phyloP scores from a whole-genome alignment of 371 early-diverging fungal genomes.

The Actinomortierella ambigua region DNA sequence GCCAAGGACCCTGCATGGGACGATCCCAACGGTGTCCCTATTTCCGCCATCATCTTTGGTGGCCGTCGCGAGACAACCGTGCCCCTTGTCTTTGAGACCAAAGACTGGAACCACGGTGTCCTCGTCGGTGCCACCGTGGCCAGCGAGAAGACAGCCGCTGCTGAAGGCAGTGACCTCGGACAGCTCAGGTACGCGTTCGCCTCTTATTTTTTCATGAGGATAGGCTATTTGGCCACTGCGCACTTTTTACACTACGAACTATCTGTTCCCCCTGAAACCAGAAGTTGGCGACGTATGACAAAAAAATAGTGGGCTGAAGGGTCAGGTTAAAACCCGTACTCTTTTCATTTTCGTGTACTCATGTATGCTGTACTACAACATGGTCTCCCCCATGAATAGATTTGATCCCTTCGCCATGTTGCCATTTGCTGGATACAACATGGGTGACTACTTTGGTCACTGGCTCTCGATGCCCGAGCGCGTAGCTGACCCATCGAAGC shows the following conservation, averaged over 20 bases:
- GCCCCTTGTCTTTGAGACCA: conserved; percentile 50
- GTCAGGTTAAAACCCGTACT: background rate
- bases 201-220: background rate
- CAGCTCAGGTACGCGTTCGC: conserved; percentile 26
- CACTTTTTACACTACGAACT: too few species aligned
- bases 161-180: conserved; percentile 48
- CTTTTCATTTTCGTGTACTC: background rate
- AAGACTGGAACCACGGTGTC: conserved; percentile 53
- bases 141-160: conserved; percentile 52
- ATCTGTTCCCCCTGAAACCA: too few species aligned
- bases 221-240: too few species aligned
- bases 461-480: conserved; percentile 47
- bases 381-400: background rate
- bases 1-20: conserved; percentile 49
- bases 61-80: conserved; percentile 49
- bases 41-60: conserved; percentile 53
- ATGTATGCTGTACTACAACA: background rate
- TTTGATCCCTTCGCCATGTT: conserved; percentile 55
- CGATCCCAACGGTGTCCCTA: conserved; percentile 53
- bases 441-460: conserved; percentile 52
- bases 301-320: too few species aligned
- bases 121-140: conserved; percentile 50
- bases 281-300: too few species aligned
- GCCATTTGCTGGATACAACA: conserved; percentile 53
- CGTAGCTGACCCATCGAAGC: conserved; percentile 35